phyloP scores from a whole-genome alignment of 257 asterid genomes.

The Nicotiana tabacum region DNA sequence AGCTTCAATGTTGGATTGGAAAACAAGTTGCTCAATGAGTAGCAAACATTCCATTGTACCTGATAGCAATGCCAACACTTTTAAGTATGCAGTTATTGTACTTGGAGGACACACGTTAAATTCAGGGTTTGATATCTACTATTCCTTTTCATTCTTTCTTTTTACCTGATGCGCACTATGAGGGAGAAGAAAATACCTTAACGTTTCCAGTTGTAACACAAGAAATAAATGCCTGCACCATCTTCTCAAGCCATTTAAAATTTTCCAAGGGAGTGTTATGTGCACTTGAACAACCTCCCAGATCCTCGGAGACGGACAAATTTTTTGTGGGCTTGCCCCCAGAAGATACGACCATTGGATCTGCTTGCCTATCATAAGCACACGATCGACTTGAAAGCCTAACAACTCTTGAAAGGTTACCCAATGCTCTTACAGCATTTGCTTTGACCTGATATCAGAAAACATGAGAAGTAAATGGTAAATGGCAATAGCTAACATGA shows the following conservation, averaged over 20 bases:
- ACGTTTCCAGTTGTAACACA: conserved; percentile 94
- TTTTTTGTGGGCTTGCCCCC: conserved; percentile 14
- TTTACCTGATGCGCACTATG: background rate
- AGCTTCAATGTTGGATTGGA: conserved; percentile 61
- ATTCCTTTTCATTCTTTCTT: background rate
- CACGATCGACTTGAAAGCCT: conserved; percentile 36
- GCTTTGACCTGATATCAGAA: conserved; percentile 64
- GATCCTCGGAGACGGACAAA: conserved; percentile 24
- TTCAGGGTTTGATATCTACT: background rate
- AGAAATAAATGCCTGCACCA: conserved; percentile 91
- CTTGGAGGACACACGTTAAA: background rate
- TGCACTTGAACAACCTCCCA: conserved; percentile 28
- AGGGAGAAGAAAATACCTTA: conserved; percentile 45
- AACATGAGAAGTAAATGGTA: conserved; percentile 1
- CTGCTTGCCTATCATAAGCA: conserved; percentile 27
- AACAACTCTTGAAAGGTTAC: conserved; percentile 75
- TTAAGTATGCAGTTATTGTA: conserved; percentile 5
- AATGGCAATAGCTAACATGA: background rate
- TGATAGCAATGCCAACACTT: conserved; percentile 23
- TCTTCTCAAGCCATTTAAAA: conserved; percentile 60
- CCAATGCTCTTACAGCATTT: conserved; percentile 94
- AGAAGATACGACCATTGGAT: conserved; percentile 14
- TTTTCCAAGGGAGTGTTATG: conserved; percentile 29
- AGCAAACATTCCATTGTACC: conserved; percentile 99
- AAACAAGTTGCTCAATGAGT: conserved; percentile 88